Evolutionary conservation across 805 yeast species (phyloP), one percentile per base, ranked within the genome.

Genomic region (Sporopachydermia quercuum): DNA sequence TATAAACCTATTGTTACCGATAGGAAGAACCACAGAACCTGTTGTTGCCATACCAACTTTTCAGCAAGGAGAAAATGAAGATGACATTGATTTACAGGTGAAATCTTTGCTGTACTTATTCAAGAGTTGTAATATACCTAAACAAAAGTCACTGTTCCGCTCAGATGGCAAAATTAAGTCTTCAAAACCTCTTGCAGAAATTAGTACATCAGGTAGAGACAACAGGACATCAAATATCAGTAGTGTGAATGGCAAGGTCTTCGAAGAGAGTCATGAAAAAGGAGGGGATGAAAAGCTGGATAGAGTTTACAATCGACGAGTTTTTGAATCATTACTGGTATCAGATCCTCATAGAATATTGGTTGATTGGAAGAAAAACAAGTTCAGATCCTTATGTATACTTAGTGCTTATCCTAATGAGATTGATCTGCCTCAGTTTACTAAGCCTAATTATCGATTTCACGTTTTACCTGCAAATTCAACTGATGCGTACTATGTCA

Each of bases 321-420:
- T 53, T 27, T 74, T 79, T 47, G 62, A 63, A 38, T 45, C 56
- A 4, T 44, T 78, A 35, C 41, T 62, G n/a, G 45, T 57, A 11
- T 39, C 37, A 19, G 83, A 78, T 53, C 77, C 76, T 41, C 76
- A 78, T 51, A 61, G 86, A 17, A 74, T 79, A 8, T 59, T 77
- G 41, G 65, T 76, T 15, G 87, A 79, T 51, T 79, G 75, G 67
- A 52, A 63, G 37, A 77, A 76, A 50, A 79, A 79, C 60, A 71
- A 72, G 54, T 78, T 76, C 53, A 60, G 89, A 40, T 61, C 81
- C 1, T 53, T 71, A 49, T 68, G 81, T 47, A 63, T 79, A 3
- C 54, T 79, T 16, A 59, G 74, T 3, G 73, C 60, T 17, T 42
- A 44, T 5, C 83, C 85, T 2, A 58, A 50, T 17, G 61, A 63